phyloP scores from a whole-genome alignment of 1,139 yeast genomes.

The Hemisphaericaspora lyxosophila region DNA sequence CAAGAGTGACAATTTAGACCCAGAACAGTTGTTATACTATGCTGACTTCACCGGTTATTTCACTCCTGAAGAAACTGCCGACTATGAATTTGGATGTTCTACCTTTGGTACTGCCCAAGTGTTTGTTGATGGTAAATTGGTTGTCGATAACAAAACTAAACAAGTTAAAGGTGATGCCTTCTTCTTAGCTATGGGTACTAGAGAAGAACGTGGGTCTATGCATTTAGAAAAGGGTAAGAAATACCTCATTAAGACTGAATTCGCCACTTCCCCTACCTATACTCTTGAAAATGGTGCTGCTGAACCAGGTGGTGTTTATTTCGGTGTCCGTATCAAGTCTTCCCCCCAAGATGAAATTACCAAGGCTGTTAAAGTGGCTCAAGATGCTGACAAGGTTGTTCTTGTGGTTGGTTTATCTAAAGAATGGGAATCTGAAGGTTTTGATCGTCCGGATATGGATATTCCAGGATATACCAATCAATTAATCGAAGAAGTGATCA shows the following conservation, averaged over 20 bases:
- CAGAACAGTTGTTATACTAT: slow-evolving; percentile 29
- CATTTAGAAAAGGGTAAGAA: slow-evolving; percentile 38
- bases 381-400: slow-evolving; percentile 36
- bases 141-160: slow-evolving; percentile 56
- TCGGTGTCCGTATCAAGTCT: slow-evolving; percentile 26
- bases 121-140: slow-evolving; percentile 49
- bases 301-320: slow-evolving; percentile 34
- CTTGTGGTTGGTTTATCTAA: slow-evolving; percentile 42
- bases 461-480: slow-evolving; percentile 52
- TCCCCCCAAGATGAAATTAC: slow-evolving; percentile 24
- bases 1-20: slow-evolving; percentile 26
- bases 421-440: slow-evolving; percentile 41
- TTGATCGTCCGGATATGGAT: slow-evolving; percentile 32
- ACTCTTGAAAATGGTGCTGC: slow-evolving; percentile 20
- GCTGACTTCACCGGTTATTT: slow-evolving; percentile 45
- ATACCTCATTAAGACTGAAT: slow-evolving; percentile 45
- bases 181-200: slow-evolving; percentile 48
- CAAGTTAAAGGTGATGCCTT: slow-evolving; percentile 51
- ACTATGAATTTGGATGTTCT: slow-evolving; percentile 51
- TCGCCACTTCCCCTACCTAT: slow-evolving; percentile 50
- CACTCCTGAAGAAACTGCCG: slow-evolving; percentile 47
- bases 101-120: slow-evolving; percentile 55
- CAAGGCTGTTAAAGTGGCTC: slow-evolving; percentile 32
- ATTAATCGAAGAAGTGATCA: slow-evolving; percentile 44
- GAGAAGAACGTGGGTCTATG: slow-evolving; percentile 40